Evolutionary conservation across 257 asterid species (phyloP), one percentile per base, ranked within the genome.

Genomic region (Cordia subcordata): DNA sequence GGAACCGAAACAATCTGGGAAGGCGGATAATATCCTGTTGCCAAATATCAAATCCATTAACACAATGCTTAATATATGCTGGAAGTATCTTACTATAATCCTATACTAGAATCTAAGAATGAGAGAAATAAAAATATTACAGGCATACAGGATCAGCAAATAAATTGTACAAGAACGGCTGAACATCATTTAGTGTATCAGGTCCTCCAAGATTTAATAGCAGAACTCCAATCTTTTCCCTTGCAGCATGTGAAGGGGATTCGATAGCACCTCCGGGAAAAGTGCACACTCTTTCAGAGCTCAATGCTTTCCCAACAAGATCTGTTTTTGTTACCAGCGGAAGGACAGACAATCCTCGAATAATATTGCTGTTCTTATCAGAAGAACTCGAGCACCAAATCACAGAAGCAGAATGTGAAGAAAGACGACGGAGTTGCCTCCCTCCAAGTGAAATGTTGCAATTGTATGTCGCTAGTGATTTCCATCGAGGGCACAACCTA

Each of bases 121-220:
- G 5, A 22, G 42, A 52, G 18, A 38, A 11, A 53, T 15, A 40
- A 37, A 49, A 13, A 16, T 38, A 19, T 50, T 35, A 47, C 17
- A 32, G 65, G 69, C 94, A 57, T 83, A 91, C 98, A 17, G 98
- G 96, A 57, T 91, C 96, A 45, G 96, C 98, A 77, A 91, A 85
- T 68, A 91, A 67, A 72, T 91, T 91, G 85, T 60, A 91, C 79
- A 91, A 65, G 71, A 87, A 91, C 5, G 96, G 98, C 68, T 91
- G 98, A 72, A 91, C 96, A 72, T 91, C 98, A 11, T 82, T 69
- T n/a, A 91, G 85, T 21, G 98, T 91, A 16, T 87, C 95, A 0
- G 97, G 97, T 39, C 97, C 97, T 69, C 96, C 97, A 53, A 90
- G 97, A 83, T 90, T 87, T 80, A 90, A 77, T 53, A 90, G 90